These are phyloP conservation scores for Saccharum hybrid DNA, from an alignment of 202 grass and related monocot genomes.

Conservation along the genomic window DNA sequence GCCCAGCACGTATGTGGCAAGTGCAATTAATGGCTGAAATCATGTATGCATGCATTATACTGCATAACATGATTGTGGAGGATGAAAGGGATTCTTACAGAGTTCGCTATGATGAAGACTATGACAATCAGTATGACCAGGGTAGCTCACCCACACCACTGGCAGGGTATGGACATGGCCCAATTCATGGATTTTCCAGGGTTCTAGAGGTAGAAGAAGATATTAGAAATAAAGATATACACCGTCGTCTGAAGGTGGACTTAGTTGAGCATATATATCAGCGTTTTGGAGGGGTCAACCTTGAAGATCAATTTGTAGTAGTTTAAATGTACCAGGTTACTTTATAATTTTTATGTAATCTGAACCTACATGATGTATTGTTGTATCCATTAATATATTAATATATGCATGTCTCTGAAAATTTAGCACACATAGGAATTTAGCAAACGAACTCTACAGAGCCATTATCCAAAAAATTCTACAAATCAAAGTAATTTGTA, in stretches of 20 bases:
- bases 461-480: too few species aligned
- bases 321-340: background rate
- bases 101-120: background rate
- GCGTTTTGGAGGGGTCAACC: background rate
- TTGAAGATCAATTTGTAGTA: background rate
- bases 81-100: background rate
- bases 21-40: background rate
- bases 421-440: too few species aligned
- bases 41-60: too few species aligned
- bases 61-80: too few species aligned
- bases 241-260: background rate
- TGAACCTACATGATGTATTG: background rate
- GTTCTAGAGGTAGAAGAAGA: background rate
- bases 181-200: background rate
- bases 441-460: too few species aligned
- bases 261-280: constrained; percentile 1
- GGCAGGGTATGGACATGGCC: background rate
- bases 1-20: background rate
- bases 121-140: background rate
- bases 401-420: too few species aligned
- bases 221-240: background rate
- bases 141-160: background rate
- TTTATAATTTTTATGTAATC: background rate
- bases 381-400: too few species aligned
- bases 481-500: too few species aligned